Base-by-base conservation (phyloP, 192 early-diverging fungal species). In the Piromyces finnis region DNA sequence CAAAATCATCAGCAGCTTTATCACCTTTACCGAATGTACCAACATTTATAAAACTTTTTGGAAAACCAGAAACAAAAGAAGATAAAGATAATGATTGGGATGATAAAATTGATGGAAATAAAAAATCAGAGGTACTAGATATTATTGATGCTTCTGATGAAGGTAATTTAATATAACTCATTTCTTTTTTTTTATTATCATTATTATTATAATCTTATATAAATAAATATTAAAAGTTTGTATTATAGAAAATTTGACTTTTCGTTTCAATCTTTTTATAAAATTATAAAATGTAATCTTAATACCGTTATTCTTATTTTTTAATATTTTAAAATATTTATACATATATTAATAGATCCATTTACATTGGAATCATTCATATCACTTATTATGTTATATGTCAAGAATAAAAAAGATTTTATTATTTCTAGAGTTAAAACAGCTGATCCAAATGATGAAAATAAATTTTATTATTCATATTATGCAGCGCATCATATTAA, bases 401-500 rank as follows among this genome's bases (percentile, higher is more conserved):
- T 87, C 0, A 84, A 85, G 28, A 87, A 86, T 59, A 86, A 84
- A 12, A 91, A 91, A 78, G 92, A 93, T 80, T 93, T 93, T 81
- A 89, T 93, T 32, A 28, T 93, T 5, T 91, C 92, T 7, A 78
- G 91, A 51, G 92, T 93, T 16, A 90, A 86, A 5, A 93, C 92
- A 15, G 90, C 86, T 26, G 92, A 93, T 80, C 90, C 91, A 9
- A 82, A 85, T n/a, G 86, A 89, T 41, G 83, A 82, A 28, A 78
- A 28, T 41, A 88, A 86, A 27, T 84, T 86, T 16, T 93, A 93
- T 80, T 89, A 93, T 81, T 88, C 87, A 0, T 91, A 92, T 41
- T 93, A 93, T 81, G 84, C 89, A 0, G 92, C 91, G 16, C 92
- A 93, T 79, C 89, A 92, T 29, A 92, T 93, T 79, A 93, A 93